Base-by-base conservation (phyloP, 768 basidiomycete genomes). In the Lyophyllum atratum region DNA sequence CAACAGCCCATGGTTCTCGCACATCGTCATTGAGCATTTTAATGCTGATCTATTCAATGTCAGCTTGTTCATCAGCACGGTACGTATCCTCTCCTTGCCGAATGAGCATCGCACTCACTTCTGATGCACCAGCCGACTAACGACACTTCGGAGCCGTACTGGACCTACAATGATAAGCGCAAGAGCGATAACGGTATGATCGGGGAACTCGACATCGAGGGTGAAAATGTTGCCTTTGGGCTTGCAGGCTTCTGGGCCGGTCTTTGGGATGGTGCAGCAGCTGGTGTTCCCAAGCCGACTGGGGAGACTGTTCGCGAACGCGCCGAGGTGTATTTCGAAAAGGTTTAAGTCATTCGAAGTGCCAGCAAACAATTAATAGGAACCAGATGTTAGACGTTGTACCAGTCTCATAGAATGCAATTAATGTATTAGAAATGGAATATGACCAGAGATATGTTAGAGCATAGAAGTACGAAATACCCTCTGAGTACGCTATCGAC, bases 251-350 rank as follows among this genome's bases (percentile, higher is more conserved):
- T 61, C 33, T 58, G 60, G 56, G 56, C 56, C n/a, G 40, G 56
- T 42, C 34, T 65, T 15, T 65, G 64, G 64, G 66, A 56, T 28
- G 59, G 68, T 52, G 51, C 64, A 14, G 64, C 56, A 15, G 47
- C 28, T 51, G 67, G 57, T 26, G 59, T 65, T 2, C 50, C 26
- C 2, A 52, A 54, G 17, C 67, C 64, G 6, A 25, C 45, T 7
- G 69, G 67, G 1, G 29, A 55, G 10, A 65, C 64, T 6, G 54
- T 65, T 24, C 56, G 56, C n/a, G 66, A 67, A 33, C 57, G 65
- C 31, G 64, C 66, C 21, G 69, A 70, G 52, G 66, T 66, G 15
- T 70, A 60, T 58, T 70, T 67, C 44, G 59, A 61, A 10, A 64
- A 56, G 58, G 33, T 49, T 19, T 55, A 19, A 57, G 5, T n/a